Evolutionary conservation across 331 rosid species (phyloP).

Genomic region (Pyrus hybrid): DNA sequence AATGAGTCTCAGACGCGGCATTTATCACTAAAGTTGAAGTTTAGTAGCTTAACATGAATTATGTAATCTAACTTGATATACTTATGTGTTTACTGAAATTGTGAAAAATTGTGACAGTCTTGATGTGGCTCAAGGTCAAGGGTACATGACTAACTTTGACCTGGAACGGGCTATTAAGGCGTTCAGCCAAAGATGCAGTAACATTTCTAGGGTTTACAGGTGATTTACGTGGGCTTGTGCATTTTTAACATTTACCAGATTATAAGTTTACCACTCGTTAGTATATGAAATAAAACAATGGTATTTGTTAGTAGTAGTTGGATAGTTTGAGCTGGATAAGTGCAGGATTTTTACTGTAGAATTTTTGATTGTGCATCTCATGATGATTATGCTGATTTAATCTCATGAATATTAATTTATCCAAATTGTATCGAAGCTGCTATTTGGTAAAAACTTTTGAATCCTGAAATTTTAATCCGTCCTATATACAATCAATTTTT

Average conservation of each 20-base stretch:
- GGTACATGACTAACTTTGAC: constrained; percentile 75
- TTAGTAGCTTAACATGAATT: neutral
- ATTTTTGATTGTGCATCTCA: neutral
- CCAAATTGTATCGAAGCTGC: neutral
- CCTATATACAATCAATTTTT: neutral
- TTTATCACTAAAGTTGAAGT: neutral
- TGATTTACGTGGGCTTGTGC: constrained; percentile 36
- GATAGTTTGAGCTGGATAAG: constrained; percentile 1
- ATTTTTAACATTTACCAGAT: constrained; percentile 7
- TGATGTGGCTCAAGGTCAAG: constrained; percentile 31
- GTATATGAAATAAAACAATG: neutral
- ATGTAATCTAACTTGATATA: neutral
- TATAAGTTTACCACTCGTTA: neutral
- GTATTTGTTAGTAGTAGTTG: neutral
- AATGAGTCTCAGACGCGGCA: constrained; percentile 34
- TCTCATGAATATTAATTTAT: neutral
- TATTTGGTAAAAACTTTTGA: neutral
- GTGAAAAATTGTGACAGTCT: constrained; percentile 14
- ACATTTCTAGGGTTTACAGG: constrained; percentile 91
- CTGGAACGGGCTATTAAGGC: constrained; percentile 62
- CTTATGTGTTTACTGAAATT: neutral
- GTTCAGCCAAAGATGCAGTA: constrained; percentile 61
- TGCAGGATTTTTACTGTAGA: neutral
- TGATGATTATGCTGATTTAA: constrained; percentile 40
- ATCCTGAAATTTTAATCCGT: neutral